These are phyloP conservation scores for Pestalotiopsis sp. DNA, from an alignment of 2,329 filamentous ascomycete species.

Conservation along the genomic window DNA sequence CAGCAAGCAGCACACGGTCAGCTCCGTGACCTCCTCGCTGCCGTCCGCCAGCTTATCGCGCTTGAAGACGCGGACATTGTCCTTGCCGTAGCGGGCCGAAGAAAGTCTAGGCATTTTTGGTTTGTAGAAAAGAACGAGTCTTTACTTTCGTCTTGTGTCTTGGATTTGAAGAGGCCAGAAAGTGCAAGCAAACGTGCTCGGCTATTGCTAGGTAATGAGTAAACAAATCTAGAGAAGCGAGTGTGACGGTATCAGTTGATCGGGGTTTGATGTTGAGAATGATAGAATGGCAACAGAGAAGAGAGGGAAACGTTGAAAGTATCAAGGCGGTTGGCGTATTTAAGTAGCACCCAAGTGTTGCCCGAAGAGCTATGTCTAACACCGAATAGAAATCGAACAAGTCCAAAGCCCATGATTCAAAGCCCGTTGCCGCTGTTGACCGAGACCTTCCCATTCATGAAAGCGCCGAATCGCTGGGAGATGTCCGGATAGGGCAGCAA, in stretches of 20 bases:
- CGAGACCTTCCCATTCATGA: constrained; percentile 19
- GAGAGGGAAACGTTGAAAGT: neutral
- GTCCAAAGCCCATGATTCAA: neutral
- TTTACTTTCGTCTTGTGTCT: neutral
- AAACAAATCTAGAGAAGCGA: neutral
- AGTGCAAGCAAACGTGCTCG: neutral
- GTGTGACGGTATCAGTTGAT: neutral
- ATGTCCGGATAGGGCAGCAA: neutral
- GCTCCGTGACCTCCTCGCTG: constrained; percentile 81
- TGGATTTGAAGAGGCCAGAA: neutral
- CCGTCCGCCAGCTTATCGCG: constrained; percentile 75
- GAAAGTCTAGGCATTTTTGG: constrained; percentile 54
- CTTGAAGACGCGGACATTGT: constrained; percentile 98
- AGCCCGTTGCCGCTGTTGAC: constrained; percentile 18
- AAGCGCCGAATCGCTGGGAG: constrained; percentile 7
- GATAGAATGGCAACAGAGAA: constrained; percentile 1
- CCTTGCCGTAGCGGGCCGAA: constrained; percentile 82
- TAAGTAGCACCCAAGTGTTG: neutral
- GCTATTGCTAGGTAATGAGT: neutral
- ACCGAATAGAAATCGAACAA: neutral
- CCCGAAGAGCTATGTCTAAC: neutral
- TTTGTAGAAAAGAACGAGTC: neutral
- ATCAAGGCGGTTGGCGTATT: neutral
- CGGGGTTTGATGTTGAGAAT: neutral
- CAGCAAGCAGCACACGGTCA: constrained; percentile 90